Conservation (phyloP, 805 yeast genomes). For the Isabelozyma gotoi region DNA sequence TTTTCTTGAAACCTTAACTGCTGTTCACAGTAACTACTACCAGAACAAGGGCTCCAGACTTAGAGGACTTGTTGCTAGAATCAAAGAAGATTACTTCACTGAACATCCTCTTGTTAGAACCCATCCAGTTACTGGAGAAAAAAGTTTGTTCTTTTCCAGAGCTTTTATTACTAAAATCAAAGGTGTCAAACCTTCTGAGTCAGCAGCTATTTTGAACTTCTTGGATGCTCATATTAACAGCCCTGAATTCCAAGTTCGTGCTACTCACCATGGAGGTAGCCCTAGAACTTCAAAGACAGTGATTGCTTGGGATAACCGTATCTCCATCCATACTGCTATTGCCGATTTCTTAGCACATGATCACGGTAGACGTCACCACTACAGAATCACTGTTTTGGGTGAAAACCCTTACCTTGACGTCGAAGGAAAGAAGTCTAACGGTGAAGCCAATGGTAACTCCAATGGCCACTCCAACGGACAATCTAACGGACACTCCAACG, state of each 20-base stretch:
- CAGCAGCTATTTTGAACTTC: slow-evolving; percentile 19
- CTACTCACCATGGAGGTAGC: slow-evolving; percentile 21
- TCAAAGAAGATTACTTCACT: slow-evolving; percentile 17
- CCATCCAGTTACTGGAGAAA: slow-evolving; percentile 28
- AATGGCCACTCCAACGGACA: not conserved
- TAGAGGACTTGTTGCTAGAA: slow-evolving; percentile 12
- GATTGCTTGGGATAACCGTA: slow-evolving; percentile 26
- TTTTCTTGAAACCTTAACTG: slow-evolving; percentile 21
- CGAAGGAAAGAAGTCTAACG: slow-evolving; percentile 2
- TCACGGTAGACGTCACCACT: slow-evolving; percentile 24
- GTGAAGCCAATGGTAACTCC: slow-evolving; percentile 8
- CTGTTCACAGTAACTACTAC: slow-evolving; percentile 20
- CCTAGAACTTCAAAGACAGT: slow-evolving; percentile 13
- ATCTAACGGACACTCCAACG: not conserved
- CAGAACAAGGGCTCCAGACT: slow-evolving; percentile 15
- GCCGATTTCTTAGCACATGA: slow-evolving; percentile 20
- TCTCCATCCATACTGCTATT: slow-evolving; percentile 20
- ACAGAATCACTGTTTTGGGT: slow-evolving; percentile 23
- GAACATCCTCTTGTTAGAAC: slow-evolving; percentile 30
- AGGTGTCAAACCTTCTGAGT: slow-evolving; percentile 21
- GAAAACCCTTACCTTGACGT: slow-evolving; percentile 20
- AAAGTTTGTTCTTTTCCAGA: slow-evolving; percentile 19
- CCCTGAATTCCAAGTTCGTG: slow-evolving; percentile 26
- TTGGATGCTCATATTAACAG: slow-evolving; percentile 20
- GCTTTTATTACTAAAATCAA: slow-evolving; percentile 20